Evolutionary conservation across 2,329 filamentous ascomycete species (phyloP), one percentile per base, ranked within the genome.

Genomic region (Byssoonygena ceratinophila): DNA sequence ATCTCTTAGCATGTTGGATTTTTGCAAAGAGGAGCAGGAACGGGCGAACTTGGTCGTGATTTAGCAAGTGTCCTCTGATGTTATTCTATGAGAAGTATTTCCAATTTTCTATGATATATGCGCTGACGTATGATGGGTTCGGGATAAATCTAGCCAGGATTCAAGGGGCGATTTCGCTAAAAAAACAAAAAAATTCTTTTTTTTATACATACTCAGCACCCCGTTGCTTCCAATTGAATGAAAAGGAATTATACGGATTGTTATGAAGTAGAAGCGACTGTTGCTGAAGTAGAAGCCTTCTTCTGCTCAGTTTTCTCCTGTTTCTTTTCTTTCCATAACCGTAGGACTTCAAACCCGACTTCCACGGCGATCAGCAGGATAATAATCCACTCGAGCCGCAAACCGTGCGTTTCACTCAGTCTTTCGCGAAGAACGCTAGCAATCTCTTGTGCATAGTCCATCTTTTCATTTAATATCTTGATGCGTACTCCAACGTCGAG

Each of bases 361-460:
- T 98, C 92, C 31, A 97, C 85, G 1, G 87, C 82, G 64, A 98
- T 98, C 51, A 98, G 77, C 1, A 87, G 75, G 61, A 98, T 97
- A 66, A 98, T 97, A 61, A 94, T 94, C 85, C 87, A 91, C 71
- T 97, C 92, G 9, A 98, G 75, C 52, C 87, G 77, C 27, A 90
- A 81, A 14, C 87, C 85, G 64, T 97, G 89, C 66, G 87, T 88
- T 74, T 97, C 90, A 64, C 86, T 94, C 52, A 94, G 76, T 65
- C 90, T 83, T 67, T 96, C 88, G 54, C 92, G 77, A 56, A 97
- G 71, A 14, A 97, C 90, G 49, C 77, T 87, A 5, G 92, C 89
- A 66, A 96, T 96, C 68, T 97, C 91, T 63, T 92, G 87, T 0
- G 91, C 92, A 66, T 98, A 97, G 64, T 95, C 91, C 80, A 98